Conservation (phyloP, 2,329 filamentous ascomycete species). For the Raffaelea albimanens region DNA sequence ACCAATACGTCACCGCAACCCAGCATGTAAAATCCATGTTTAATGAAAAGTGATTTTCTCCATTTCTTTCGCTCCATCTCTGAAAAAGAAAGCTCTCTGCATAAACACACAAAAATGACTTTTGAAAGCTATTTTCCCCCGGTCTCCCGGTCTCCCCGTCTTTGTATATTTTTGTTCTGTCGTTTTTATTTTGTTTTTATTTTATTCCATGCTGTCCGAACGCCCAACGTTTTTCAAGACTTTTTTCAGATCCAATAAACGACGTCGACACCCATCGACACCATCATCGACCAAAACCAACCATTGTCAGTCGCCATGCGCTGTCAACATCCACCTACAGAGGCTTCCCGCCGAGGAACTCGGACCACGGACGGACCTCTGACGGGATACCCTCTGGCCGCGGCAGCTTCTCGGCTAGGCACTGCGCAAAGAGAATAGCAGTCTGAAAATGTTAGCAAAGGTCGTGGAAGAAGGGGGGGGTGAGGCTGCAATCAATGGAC, state of each 20-base stretch:
- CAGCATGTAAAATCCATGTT: too few relatives aligned
- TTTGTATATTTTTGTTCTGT: not conserved
- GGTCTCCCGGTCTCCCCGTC: not conserved
- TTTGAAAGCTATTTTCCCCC: not conserved
- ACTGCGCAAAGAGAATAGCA: constrained; percentile 88
- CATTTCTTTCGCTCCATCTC: too few relatives aligned
- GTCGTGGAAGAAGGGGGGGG: not conserved
- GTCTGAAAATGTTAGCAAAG: constrained; percentile 46
- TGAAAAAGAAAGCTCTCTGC: too few relatives aligned
- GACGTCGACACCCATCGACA: too few relatives aligned
- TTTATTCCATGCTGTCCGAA: not conserved
- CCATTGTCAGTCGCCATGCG: not conserved
- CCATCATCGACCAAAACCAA: not conserved
- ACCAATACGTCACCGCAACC: too few relatives aligned
- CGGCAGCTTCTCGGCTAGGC: constrained; percentile 94
- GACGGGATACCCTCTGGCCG: constrained; percentile 77
- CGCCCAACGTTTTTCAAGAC: not conserved
- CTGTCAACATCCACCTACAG: constrained; percentile 55
- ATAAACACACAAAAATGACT: not conserved
- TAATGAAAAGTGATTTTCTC: too few relatives aligned
- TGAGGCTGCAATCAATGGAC: constrained; percentile 2
- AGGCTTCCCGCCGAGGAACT: constrained; percentile 84
- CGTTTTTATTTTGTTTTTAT: not conserved
- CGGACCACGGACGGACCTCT: constrained; percentile 89
- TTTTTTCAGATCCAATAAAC: too few relatives aligned